Evolutionary conservation across 2,329 filamentous ascomycete genomes (phyloP).

Genomic region (Huntiella bhutanensis): DNA sequence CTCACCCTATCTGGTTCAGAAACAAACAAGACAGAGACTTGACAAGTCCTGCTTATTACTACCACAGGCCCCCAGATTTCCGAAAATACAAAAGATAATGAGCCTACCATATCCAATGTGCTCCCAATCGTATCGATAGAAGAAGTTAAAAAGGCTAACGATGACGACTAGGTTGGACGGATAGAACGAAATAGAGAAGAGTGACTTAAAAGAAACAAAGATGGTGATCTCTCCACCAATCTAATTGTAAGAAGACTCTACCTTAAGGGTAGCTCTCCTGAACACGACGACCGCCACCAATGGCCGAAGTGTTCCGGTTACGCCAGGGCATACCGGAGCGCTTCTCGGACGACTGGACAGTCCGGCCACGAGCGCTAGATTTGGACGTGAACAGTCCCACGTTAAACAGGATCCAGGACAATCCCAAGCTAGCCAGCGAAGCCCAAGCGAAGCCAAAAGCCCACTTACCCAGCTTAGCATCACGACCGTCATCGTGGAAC

Average conservation of each 20-base stretch:
- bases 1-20: background rate
- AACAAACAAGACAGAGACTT: background rate
- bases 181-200: too few species aligned
- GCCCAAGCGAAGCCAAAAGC: conserved; percentile 66
- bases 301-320: conserved; percentile 20
- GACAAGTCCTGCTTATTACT: too few species aligned
- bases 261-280: conserved; percentile 50
- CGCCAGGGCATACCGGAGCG: conserved; percentile 10
- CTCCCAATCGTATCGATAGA: too few species aligned
- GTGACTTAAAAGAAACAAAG: too few species aligned
- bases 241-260: conserved; percentile 3
- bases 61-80: too few species aligned
- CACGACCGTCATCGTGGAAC: conserved; percentile 37
- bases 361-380: conserved; percentile 23
- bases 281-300: conserved; percentile 34
- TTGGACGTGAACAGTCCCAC: conserved; percentile 25
- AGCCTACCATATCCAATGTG: too few species aligned
- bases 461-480: conserved; percentile 43
- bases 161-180: too few species aligned
- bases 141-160: too few species aligned
- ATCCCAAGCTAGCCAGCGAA: conserved; percentile 43
- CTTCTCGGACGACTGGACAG: conserved; percentile 8
- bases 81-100: too few species aligned
- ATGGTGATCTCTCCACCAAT: too few species aligned
- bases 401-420: conserved; percentile 51